These are phyloP conservation scores for Pseudoneurospora amorphoporcata DNA, from an alignment of 495 filamentous ascomycete species.

Conservation along the genomic window DNA sequence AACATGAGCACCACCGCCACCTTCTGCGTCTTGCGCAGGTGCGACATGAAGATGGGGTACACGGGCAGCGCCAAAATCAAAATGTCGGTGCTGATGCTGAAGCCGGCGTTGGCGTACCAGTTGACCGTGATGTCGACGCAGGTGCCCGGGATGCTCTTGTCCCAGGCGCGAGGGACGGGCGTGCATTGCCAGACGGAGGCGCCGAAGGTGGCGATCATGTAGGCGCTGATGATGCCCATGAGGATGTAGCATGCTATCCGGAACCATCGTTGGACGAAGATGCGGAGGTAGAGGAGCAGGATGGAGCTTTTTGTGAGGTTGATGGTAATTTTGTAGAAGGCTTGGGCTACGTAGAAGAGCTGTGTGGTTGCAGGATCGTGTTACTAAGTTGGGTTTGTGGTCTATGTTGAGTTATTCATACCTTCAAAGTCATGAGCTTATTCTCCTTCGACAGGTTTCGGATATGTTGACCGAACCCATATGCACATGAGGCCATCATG, in stretches of 20 bases:
- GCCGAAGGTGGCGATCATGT: slow-evolving; percentile 15
- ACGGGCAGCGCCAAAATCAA: slow-evolving; percentile 26
- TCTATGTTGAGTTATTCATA: background rate
- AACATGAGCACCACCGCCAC: slow-evolving; percentile 27
- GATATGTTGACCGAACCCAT: slow-evolving; percentile 29
- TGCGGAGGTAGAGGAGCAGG: slow-evolving; percentile 23
- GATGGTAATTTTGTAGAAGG: slow-evolving; percentile 22
- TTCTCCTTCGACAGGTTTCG: slow-evolving; percentile 16
- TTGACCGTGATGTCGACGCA: slow-evolving; percentile 19
- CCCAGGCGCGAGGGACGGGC: slow-evolving; percentile 18
- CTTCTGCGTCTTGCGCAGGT: slow-evolving; percentile 25
- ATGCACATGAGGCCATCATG: slow-evolving; percentile 23
- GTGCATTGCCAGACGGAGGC: slow-evolving; percentile 22
- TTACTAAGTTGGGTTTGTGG: background rate
- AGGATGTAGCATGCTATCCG: slow-evolving; percentile 11
- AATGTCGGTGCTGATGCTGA: slow-evolving; percentile 19
- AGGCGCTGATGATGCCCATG: slow-evolving; percentile 13
- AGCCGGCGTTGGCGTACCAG: slow-evolving; percentile 19
- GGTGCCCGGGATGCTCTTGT: slow-evolving; percentile 18
- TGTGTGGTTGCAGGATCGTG: background rate
- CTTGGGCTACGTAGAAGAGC: slow-evolving; percentile 21
- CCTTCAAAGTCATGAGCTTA: slow-evolving; percentile 21
- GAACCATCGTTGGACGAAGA: slow-evolving; percentile 18
- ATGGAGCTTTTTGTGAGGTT: slow-evolving; percentile 23
- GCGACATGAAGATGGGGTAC: slow-evolving; percentile 21